phyloP scores from a whole-genome alignment of 2,329 filamentous ascomycete species.

The Trichoderma sp. region DNA sequence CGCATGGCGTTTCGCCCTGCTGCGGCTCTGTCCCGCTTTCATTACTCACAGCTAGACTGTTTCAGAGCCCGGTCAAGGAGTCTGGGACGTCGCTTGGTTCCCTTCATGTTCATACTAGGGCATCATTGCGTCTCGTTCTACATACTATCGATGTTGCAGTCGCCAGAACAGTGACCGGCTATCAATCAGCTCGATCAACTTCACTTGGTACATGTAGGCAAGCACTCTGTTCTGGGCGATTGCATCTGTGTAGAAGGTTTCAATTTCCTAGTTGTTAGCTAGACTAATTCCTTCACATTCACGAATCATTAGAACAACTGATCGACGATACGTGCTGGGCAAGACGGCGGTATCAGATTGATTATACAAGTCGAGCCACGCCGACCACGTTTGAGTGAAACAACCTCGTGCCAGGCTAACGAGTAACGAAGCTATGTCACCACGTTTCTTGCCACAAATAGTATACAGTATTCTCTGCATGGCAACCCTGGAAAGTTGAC shows the following conservation, averaged over 20 bases:
- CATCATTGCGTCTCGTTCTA: neutral
- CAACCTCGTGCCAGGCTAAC: neutral
- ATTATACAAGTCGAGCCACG: neutral
- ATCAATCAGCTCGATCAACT: neutral
- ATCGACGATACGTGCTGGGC: neutral
- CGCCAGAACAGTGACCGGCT: neutral
- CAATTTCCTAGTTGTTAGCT: too few relatives aligned
- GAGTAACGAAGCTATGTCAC: neutral
- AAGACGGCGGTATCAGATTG: neutral
- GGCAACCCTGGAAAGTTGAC: neutral
- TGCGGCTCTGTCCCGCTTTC: neutral
- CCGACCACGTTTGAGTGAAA: conserved; percentile 33
- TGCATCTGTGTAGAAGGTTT: neutral
- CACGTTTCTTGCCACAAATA: neutral
- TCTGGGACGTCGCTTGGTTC: neutral
- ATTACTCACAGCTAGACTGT: conserved; percentile 4
- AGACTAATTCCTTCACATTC: neutral
- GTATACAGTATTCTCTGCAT: neutral
- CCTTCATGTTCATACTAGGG: too few relatives aligned
- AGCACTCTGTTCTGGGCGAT: neutral
- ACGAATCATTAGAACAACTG: neutral
- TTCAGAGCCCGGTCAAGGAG: conserved; percentile 17
- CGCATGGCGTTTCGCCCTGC: conserved; percentile 18
- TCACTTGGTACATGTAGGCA: neutral
- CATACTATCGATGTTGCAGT: neutral